Percentiles rank a stretch among this genome's conserved stretches.
These are phyloP conservation scores for Ophiocordyceps camponoti-floridani DNA, from an alignment of 2,329 filamentous ascomycete species.

Conservation along the genomic window DNA sequence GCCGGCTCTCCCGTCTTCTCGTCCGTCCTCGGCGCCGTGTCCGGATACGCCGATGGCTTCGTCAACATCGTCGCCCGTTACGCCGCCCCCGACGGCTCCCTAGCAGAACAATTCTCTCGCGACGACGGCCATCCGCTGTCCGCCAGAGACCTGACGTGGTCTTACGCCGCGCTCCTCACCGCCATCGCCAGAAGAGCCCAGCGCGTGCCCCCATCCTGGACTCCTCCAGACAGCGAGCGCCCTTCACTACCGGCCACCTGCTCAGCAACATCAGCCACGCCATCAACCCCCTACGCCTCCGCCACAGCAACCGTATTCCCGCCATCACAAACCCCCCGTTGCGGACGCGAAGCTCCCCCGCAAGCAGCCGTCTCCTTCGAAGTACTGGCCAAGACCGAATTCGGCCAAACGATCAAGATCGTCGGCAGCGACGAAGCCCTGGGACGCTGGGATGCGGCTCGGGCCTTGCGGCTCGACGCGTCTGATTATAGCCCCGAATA, in stretches of 20 bases:
- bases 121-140: slow-evolving; percentile 35
- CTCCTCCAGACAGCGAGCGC: slow-evolving; percentile 16
- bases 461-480: slow-evolving; percentile 38
- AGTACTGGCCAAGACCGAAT: slow-evolving; percentile 34
- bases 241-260: slow-evolving; percentile 32
- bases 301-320: slow-evolving; percentile 31
- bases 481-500: slow-evolving; percentile 38
- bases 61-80: slow-evolving; percentile 45
- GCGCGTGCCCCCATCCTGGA: slow-evolving; percentile 39
- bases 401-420: slow-evolving; percentile 48
- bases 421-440: slow-evolving; percentile 40
- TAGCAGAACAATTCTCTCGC: slow-evolving; percentile 50
- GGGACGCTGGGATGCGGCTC: slow-evolving; percentile 40
- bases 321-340: slow-evolving; percentile 24
- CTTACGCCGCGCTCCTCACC: slow-evolving; percentile 52
- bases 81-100: slow-evolving; percentile 39
- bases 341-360: slow-evolving; percentile 19
- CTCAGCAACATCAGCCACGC: slow-evolving; percentile 20
- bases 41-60: slow-evolving; percentile 41
- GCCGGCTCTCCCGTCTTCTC: slow-evolving; percentile 27
- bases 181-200: slow-evolving; percentile 37
- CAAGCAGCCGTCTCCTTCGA: slow-evolving; percentile 45
- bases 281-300: slow-evolving; percentile 29
- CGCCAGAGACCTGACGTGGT: slow-evolving; percentile 54
- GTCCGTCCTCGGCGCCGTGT: slow-evolving; percentile 36